Conservation (phyloP, 768 basidiomycete genomes). For the Asterophora lycoperdoides region DNA sequence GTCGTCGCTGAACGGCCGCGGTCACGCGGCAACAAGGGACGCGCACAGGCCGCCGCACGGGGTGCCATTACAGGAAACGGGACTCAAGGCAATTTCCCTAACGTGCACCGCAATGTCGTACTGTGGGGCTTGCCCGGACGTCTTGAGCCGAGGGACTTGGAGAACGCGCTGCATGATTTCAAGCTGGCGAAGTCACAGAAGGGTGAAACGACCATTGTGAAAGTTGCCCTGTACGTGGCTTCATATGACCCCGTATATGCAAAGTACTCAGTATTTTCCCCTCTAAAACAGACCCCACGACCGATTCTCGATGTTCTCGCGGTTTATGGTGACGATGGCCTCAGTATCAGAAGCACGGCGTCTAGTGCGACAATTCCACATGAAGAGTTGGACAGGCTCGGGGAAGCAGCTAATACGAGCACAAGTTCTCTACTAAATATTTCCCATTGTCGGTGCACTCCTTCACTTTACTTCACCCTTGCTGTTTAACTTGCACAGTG, state of each 20-base stretch:
- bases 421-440: conserved; percentile 19
- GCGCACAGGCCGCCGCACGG: conserved; percentile 23
- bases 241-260: not conserved
- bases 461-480: not conserved
- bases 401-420: conserved; percentile 14
- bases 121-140: conserved; percentile 60
- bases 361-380: conserved; percentile 59
- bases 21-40: conserved; percentile 27
- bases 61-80: conserved; percentile 36
- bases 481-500: not conserved
- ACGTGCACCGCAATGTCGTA: conserved; percentile 51
- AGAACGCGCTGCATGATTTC: conserved; percentile 38
- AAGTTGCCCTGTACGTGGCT: conserved; percentile 45
- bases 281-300: conserved; percentile 27
- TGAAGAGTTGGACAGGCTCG: conserved; percentile 32
- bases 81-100: conserved; percentile 45
- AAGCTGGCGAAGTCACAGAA: conserved; percentile 35
- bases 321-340: conserved; percentile 51
- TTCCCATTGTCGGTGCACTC: not conserved
- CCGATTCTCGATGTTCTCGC: conserved; percentile 43
- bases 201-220: conserved; percentile 43
- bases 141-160: conserved; percentile 30
- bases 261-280: not conserved
- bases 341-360: conserved; percentile 66
- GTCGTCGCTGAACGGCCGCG: conserved; percentile 8